Percentiles rank a stretch among this genome's conserved stretches.
Evolutionary conservation across 2,329 filamentous ascomycete genomes (phyloP).

Genomic region (Lecanosticta acicola): DNA sequence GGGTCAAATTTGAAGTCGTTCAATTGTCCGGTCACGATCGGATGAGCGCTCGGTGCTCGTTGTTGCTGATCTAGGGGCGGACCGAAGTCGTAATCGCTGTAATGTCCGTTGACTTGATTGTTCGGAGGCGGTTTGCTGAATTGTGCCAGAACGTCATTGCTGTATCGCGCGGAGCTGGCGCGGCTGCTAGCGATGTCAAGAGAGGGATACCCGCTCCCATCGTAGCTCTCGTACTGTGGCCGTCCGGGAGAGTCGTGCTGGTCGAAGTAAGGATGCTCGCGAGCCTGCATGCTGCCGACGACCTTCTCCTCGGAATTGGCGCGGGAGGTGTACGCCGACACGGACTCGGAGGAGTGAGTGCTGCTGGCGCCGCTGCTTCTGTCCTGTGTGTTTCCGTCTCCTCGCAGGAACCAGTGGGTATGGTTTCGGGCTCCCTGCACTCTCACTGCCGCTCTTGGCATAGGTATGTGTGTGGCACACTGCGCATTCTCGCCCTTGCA

Average conservation of each 20-base stretch:
- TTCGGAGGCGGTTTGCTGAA: conserved; percentile 1
- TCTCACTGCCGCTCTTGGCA: conserved; percentile 22
- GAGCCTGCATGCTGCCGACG: conserved; percentile 18
- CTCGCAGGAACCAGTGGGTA: conserved; percentile 21
- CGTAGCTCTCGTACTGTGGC: conserved; percentile 26
- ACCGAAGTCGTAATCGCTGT: conserved; percentile 24
- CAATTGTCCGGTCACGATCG: conserved; percentile 14
- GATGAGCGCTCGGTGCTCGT: conserved; percentile 4
- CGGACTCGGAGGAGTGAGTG: background rate
- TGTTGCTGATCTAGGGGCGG: conserved; percentile 11
- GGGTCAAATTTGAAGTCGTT: conserved; percentile 22
- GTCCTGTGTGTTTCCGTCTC: background rate
- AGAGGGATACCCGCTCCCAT: conserved; percentile 25
- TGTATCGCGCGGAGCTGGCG: conserved; percentile 5
- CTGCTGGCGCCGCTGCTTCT: background rate
- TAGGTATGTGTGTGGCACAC: conserved; percentile 9
- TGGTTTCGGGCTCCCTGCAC: conserved; percentile 17
- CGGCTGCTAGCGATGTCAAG: conserved; percentile 10
- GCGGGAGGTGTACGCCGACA: conserved; percentile 5
- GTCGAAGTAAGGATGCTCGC: conserved; percentile 18
- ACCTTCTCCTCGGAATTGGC: conserved; percentile 5
- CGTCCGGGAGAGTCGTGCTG: conserved; percentile 11
- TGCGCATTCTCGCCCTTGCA: conserved; percentile 4
- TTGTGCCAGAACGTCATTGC: background rate
- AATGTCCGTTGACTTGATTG: conserved; percentile 14